phyloP scores from a whole-genome alignment of 148 eudicot species.

The Diospyros kaki region DNA sequence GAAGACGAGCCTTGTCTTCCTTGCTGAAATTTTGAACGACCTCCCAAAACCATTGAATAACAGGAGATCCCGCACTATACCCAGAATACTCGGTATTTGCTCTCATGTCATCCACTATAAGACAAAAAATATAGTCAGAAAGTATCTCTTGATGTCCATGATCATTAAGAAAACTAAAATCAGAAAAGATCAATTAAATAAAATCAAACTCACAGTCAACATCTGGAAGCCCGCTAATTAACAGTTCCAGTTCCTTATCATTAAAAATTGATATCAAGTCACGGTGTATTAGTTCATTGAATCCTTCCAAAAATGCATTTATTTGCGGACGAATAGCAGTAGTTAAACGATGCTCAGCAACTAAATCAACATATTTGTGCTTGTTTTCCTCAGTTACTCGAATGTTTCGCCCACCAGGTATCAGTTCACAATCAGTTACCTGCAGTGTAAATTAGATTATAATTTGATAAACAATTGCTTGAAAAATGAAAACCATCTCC shows the following conservation, averaged over 20 bases:
- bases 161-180: not conserved
- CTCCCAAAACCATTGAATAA: constrained; percentile 99
- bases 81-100: constrained; percentile 98
- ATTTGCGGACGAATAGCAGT: constrained; percentile 99
- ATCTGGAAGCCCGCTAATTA: constrained; percentile 97
- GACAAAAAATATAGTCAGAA: not conserved
- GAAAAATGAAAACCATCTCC: not conserved
- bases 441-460: constrained; percentile 22
- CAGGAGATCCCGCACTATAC: constrained; percentile 84
- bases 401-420: constrained; percentile 87
- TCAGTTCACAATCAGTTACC: constrained; percentile 95
- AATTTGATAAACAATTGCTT: not conserved
- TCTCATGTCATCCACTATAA: constrained; percentile 90
- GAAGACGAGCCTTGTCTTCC: constrained; percentile 95
- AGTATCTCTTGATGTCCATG: not conserved
- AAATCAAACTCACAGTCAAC: constrained; percentile 69
- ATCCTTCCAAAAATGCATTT: constrained; percentile 94
- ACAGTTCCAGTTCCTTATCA: constrained; percentile 88
- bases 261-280: constrained; percentile 88
- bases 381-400: constrained; percentile 97
- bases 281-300: constrained; percentile 70
- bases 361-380: constrained; percentile 90
- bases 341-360: constrained; percentile 90
- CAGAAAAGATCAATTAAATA: not conserved
- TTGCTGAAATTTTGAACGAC: constrained; percentile 95